Percentiles rank a stretch among this genome's conserved stretches.
Evolutionary conservation across 225 moss, liverwort and hornwort species (phyloP).

Genomic region (Polytrichum commune): DNA sequence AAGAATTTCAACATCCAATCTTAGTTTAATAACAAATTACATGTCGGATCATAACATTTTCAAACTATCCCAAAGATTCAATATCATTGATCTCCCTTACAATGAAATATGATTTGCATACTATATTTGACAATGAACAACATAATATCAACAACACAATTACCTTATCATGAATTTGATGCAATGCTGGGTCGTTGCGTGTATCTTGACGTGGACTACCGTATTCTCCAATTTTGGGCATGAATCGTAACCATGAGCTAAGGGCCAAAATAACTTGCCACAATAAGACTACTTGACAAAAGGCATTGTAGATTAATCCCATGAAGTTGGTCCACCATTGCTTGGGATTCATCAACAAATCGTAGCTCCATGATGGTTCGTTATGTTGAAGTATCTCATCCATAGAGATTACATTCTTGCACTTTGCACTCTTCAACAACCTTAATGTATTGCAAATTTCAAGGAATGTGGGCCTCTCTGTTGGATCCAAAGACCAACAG

Average conservation of each 20-base stretch:
- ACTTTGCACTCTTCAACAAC: not conserved
- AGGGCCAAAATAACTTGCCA: not conserved
- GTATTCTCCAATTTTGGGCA: not conserved
- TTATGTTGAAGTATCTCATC: not conserved
- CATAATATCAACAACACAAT: not conserved
- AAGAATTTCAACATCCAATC: not conserved
- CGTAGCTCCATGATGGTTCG: not conserved
- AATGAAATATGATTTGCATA: not conserved
- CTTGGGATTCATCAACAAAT: not conserved
- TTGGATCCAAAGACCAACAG: slow-evolving; percentile 4
- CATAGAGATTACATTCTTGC: not conserved
- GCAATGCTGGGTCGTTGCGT: too few species aligned
- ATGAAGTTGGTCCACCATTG: not conserved
- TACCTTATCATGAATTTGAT: not conserved
- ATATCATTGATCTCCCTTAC: not conserved
- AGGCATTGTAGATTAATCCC: not conserved
- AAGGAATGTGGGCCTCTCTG: slow-evolving; percentile 2
- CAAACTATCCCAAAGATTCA: not conserved
- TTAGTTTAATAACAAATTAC: not conserved
- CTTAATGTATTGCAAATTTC: not conserved
- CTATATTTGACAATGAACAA: not conserved
- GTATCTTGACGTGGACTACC: not conserved
- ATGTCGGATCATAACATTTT: not conserved
- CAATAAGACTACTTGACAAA: not conserved
- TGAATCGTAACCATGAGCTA: not conserved